Percentiles rank a stretch among this genome's conserved stretches.
Conservation (phyloP, 257 asterid genomes). For the Solanum paucissectum region DNA sequence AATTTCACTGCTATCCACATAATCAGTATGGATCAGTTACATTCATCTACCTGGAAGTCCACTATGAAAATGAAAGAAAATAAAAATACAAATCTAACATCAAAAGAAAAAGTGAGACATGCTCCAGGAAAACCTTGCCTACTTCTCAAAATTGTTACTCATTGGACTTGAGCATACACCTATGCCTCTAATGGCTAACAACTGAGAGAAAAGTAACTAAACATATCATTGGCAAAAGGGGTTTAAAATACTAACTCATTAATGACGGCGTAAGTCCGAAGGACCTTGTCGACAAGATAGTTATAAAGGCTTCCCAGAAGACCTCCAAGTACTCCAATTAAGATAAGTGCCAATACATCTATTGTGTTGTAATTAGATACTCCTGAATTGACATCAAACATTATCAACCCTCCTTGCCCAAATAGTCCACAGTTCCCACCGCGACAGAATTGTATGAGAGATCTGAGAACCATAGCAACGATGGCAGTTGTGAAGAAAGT, state of each 20-base stretch:
- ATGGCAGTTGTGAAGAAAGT: constrained; percentile 97
- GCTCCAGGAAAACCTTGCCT: background rate
- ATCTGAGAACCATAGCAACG: constrained; percentile 81
- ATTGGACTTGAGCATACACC: background rate
- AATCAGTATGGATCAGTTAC: background rate
- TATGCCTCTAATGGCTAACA: background rate
- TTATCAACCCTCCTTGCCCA: constrained; percentile 92
- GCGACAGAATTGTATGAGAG: constrained; percentile 57
- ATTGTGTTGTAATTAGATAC: constrained; percentile 48
- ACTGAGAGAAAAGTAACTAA: background rate
- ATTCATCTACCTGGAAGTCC: background rate
- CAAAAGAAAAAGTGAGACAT: background rate
- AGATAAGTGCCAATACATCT: constrained; percentile 72
- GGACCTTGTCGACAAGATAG: constrained; percentile 83
- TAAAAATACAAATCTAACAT: background rate
- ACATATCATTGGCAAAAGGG: background rate
- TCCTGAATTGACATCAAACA: constrained; percentile 68
- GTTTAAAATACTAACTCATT: constrained; percentile 52
- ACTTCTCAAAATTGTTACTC: background rate
- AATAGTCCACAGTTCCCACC: constrained; percentile 82
- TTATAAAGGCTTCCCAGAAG: constrained; percentile 78
- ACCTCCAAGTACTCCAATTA: constrained; percentile 86
- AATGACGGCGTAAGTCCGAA: constrained; percentile 61
- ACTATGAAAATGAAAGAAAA: background rate
- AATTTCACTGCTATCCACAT: background rate